Conservation (phyloP, 75 land plant genomes). For the Sequoiadendron giganteum region DNA sequence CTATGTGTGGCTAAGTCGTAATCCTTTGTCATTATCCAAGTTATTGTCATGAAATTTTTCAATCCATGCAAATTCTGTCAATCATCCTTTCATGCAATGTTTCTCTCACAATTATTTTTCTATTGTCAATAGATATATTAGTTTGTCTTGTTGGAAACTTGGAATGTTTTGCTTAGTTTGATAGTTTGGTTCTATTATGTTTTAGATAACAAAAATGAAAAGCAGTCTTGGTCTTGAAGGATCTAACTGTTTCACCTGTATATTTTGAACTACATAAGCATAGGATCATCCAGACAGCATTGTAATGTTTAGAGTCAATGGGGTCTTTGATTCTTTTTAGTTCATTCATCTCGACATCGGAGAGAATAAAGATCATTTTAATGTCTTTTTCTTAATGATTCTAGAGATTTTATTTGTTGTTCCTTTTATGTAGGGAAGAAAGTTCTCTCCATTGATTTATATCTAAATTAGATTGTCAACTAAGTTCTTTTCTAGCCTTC, state of each 20-base stretch:
- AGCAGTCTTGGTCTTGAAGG: slow-evolving; percentile 13
- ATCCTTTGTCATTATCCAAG: background rate
- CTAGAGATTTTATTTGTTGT: background rate
- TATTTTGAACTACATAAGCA: background rate
- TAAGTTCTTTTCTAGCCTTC: background rate
- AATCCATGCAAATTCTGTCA: background rate
- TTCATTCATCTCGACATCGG: background rate
- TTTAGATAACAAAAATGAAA: background rate
- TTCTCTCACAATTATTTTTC: background rate
- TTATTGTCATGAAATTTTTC: background rate
- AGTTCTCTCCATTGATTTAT: background rate
- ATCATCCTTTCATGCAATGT: background rate
- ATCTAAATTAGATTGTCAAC: background rate
- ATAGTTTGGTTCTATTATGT: background rate
- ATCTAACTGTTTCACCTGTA: background rate
- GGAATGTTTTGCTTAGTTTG: background rate
- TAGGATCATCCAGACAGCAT: background rate
- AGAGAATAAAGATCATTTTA: background rate
- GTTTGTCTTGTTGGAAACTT: background rate
- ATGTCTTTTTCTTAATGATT: background rate
- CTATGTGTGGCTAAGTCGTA: background rate
- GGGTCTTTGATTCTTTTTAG: background rate
- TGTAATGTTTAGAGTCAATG: background rate
- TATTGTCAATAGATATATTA: background rate
- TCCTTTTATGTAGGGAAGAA: background rate